Conservation (phyloP, 2,329 filamentous ascomycete species). For the Fusarium verticillioides region DNA sequence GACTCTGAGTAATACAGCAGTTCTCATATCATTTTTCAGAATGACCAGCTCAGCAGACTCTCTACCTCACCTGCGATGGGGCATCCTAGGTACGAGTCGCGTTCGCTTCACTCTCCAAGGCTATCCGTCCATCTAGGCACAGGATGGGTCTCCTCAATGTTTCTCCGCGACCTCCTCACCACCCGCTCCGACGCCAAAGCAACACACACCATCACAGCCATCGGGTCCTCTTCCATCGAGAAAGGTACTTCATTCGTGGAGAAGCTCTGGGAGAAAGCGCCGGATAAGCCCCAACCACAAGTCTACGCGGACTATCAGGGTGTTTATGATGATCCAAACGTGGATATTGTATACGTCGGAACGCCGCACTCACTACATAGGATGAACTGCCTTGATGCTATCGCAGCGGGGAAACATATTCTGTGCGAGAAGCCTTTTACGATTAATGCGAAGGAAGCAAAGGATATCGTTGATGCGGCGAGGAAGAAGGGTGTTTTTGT, state of each 20-base stretch:
- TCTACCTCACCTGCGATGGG: slow-evolving; percentile 15
- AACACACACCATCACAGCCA: slow-evolving; percentile 3
- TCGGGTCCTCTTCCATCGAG: not conserved
- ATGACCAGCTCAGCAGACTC: not conserved
- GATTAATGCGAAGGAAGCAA: slow-evolving; percentile 12
- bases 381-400: slow-evolving; percentile 56
- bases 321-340: slow-evolving; percentile 53
- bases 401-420: slow-evolving; percentile 55
- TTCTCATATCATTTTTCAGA: slow-evolving; percentile 5
- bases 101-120: fast-evolving
- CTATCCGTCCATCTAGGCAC: not conserved
- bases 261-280: slow-evolving; percentile 8
- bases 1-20: fast-evolving
- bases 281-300: not conserved
- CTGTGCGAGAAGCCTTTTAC: slow-evolving; percentile 60
- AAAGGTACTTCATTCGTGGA: slow-evolving; percentile 6
- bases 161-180: slow-evolving; percentile 2
- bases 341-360: slow-evolving; percentile 59
- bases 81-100: not conserved
- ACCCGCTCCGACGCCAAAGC: slow-evolving; percentile 9
- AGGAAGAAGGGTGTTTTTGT: slow-evolving; percentile 11
- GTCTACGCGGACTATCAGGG: slow-evolving; percentile 45
- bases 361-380: slow-evolving; percentile 58
- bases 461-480: slow-evolving; percentile 11
- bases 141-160: slow-evolving; percentile 32